phyloP scores from a whole-genome alignment of 1,284 basidiomycete genomes.

The Puccinia coronata region DNA sequence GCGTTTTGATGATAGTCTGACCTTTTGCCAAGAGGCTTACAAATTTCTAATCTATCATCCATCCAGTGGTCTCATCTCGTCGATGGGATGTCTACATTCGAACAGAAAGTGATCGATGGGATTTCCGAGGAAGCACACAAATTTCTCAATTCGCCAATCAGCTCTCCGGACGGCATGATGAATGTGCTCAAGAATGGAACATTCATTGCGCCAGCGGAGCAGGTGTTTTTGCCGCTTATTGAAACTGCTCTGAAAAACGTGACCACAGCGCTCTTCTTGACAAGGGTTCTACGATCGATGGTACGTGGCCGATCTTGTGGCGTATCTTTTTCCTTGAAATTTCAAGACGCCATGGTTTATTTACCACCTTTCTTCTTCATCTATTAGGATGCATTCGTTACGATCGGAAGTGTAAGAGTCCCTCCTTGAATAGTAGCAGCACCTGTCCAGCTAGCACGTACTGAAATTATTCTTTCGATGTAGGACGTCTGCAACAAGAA shows the following conservation, averaged over 20 bases:
- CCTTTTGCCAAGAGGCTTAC: neutral
- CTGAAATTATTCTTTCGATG: neutral
- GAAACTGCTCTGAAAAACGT: conserved; percentile 41
- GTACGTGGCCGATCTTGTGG: neutral
- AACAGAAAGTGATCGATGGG: conserved; percentile 25
- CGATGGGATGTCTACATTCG: conserved; percentile 13
- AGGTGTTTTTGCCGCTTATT: conserved; percentile 19
- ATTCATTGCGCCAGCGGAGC: conserved; percentile 18
- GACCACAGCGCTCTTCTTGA: conserved; percentile 34
- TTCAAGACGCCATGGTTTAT: neutral
- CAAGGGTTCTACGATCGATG: conserved; percentile 20
- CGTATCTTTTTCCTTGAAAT: neutral
- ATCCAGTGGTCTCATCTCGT: conserved; percentile 38
- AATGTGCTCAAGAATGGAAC: conserved; percentile 38
- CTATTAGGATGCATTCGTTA: conserved; percentile 37
- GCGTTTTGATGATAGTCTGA: neutral
- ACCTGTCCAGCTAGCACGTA: neutral
- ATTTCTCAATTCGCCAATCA: conserved; percentile 26
- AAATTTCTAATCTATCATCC: neutral
- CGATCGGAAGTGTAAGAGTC: conserved; percentile 19
- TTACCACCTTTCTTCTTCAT: neutral
- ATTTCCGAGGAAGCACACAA: conserved; percentile 17
- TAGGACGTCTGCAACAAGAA: conserved; percentile 42
- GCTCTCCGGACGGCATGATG: conserved; percentile 16
- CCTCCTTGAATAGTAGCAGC: neutral